These are phyloP conservation scores for Theileria orientalis DNA, from an alignment of 169 alveolate genomes.

Conservation along the genomic window DNA sequence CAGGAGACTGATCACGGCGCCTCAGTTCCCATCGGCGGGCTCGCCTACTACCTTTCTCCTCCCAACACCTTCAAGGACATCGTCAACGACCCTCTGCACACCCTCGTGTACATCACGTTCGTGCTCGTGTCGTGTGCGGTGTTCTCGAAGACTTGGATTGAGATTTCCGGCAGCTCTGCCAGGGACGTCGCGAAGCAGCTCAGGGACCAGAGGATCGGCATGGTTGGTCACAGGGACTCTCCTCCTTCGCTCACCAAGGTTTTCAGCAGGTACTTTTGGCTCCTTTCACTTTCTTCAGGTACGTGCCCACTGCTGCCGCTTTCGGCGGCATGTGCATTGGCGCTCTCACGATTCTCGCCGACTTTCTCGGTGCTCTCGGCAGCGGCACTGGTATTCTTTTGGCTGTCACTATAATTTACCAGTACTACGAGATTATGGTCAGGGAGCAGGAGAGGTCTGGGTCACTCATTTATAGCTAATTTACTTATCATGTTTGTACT, in stretches of 20 bases:
- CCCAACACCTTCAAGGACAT: conserved; percentile 90
- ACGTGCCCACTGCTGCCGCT: conserved; percentile 99
- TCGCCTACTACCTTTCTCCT: conserved; percentile 98
- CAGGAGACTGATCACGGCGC: conserved; percentile 93
- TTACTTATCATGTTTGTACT: neutral
- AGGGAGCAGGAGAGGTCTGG: conserved; percentile 94
- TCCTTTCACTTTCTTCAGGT: conserved; percentile 64
- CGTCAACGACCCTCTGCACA: conserved; percentile 95
- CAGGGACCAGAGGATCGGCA: conserved; percentile 93
- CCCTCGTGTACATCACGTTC: conserved; percentile 95
- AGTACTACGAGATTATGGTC: conserved; percentile 95
- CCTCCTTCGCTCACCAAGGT: conserved; percentile 78
- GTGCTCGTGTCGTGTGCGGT: conserved; percentile 97
- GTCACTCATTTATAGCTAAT: conserved; percentile 69
- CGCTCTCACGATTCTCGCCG: conserved; percentile 97
- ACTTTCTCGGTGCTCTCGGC: conserved; percentile 99
- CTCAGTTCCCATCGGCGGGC: conserved; percentile 99
- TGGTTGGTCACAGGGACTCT: conserved; percentile 81
- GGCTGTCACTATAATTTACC: conserved; percentile 98
- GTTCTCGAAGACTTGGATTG: conserved; percentile 99
- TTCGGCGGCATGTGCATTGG: conserved; percentile 99
- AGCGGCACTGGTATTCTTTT: conserved; percentile 98
- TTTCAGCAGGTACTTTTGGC: conserved; percentile 56
- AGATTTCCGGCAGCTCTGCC: conserved; percentile 98
- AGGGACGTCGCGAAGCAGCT: conserved; percentile 99